Percentiles rank a stretch among this genome's conserved stretches.
Evolutionary conservation across 2,329 filamentous ascomycete species (phyloP).

Genomic region (Penicillium occitanis): DNA sequence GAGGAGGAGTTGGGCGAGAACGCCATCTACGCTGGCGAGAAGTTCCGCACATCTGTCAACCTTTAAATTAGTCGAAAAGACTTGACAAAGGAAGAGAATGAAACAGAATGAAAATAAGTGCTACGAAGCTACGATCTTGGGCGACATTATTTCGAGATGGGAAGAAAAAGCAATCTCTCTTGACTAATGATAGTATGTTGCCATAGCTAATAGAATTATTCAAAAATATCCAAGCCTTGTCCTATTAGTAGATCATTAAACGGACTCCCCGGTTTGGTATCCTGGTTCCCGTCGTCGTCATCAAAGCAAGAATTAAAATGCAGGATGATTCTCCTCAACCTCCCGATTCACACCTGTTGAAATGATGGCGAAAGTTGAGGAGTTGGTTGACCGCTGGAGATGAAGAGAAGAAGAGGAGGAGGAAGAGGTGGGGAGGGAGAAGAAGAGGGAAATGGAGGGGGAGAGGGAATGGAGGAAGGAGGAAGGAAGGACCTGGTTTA

Average conservation of each 20-base stretch:
- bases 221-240: background rate
- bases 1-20: slow-evolving; percentile 96
- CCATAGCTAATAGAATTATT: slow-evolving; percentile 11
- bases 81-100: background rate
- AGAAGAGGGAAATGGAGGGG: background rate
- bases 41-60: slow-evolving; percentile 88
- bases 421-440: too few relatives aligned
- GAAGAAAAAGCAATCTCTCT: slow-evolving; percentile 13
- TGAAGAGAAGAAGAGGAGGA: too few relatives aligned
- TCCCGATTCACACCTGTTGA: background rate
- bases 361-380: too few relatives aligned
- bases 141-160: slow-evolving; percentile 7
- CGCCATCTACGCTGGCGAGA: slow-evolving; percentile 85
- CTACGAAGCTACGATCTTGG: slow-evolving; percentile 19
- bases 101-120: slow-evolving; percentile 10
- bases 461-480: background rate
- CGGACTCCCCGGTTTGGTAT: background rate
- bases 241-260: background rate
- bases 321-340: background rate
- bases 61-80: slow-evolving; percentile 58
- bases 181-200: slow-evolving; percentile 8
- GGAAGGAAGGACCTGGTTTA: background rate
- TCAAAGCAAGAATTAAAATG: background rate
- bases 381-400: too few relatives aligned
- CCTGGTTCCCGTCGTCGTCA: background rate